phyloP scores from a whole-genome alignment of 1,284 basidiomycete genomes.

The Marasmius tenuissimus region DNA sequence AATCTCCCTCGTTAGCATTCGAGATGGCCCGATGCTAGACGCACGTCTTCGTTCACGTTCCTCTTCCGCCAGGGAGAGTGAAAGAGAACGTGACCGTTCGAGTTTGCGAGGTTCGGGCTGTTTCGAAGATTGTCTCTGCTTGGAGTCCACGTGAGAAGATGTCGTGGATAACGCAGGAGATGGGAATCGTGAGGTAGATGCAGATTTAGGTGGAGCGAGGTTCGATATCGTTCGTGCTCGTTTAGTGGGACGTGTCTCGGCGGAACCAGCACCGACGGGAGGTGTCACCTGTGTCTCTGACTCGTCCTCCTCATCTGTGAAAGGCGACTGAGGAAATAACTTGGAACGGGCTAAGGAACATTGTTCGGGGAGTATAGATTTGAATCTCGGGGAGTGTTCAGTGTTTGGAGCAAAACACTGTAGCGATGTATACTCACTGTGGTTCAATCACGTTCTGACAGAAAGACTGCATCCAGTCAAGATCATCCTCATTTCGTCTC shows the following conservation, averaged over 20 bases:
- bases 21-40: constrained; percentile 36
- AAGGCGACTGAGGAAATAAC: constrained; percentile 61
- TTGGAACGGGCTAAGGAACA: constrained; percentile 64
- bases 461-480: constrained; percentile 74
- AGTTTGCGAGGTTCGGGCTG: constrained; percentile 25
- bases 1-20: constrained; percentile 59
- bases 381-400: constrained; percentile 47
- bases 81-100: constrained; percentile 56
- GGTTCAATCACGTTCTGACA: constrained; percentile 64
- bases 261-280: background rate
- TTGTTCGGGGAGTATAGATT: constrained; percentile 46
- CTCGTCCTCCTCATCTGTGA: constrained; percentile 41
- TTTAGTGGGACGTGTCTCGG: background rate
- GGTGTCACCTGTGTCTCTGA: background rate
- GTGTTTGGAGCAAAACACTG: background rate
- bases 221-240: background rate
- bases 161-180: constrained; percentile 4
- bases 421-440: constrained; percentile 41
- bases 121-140: constrained; percentile 11
- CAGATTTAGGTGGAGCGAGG: background rate
- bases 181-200: background rate
- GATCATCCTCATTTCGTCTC: constrained; percentile 30
- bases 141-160: constrained; percentile 13
- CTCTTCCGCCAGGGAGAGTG: constrained; percentile 55
- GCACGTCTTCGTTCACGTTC: constrained; percentile 48